Evolutionary conservation across 2,329 filamentous ascomycete genomes (phyloP), one percentile per base, ranked within the genome.

Genomic region (Chalaropsis thielavioides): DNA sequence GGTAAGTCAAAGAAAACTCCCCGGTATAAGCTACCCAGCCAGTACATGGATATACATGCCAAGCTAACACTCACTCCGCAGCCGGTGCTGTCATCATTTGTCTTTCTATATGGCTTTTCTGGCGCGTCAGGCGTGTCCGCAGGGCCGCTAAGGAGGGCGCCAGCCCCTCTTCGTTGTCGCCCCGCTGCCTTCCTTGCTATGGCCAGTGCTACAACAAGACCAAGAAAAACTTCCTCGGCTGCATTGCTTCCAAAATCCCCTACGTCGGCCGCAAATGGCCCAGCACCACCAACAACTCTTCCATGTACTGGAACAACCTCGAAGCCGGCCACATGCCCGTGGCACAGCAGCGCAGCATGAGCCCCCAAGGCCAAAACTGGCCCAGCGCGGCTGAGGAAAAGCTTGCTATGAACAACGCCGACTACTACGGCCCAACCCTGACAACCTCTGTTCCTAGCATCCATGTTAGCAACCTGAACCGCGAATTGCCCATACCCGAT

Each of bases 121-220:
- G 64, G 66, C 66, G 66, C 31, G 56, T 59, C 15, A 51, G 61
- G 43, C 60, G 64, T 38, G 44, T 59, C 15, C 64, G 64, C 51
- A 64, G 43, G 24, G 41, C 54, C 7, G 10, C 54, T 5, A 17
- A 46, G 43, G 5, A 17, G 1, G 19, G 27, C 15, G 17, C 38
- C 1, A 17, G n/a, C 11, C 7, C 54, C 10, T 58, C 51, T 35
- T 38, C 54, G 24, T 58, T 27, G 5, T 58, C 54, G 27, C 13
- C 27, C 10, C 54, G 54, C 27, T 19, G 27, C 17, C 15, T n/a
- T 10, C 63, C 63, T 17, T 17, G 19, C 27, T 17, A 17, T 11
- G 41, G 40, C 15, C n/a, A 58, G n/a, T 51, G 43, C 41, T 38
- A 51, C 19, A 59, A 17, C 22, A 17, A 43, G 22, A 40, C 31